Evolutionary conservation across 495 filamentous ascomycete species (phyloP), one percentile per base, ranked within the genome.

Genomic region (Xeromyces bisporus): DNA sequence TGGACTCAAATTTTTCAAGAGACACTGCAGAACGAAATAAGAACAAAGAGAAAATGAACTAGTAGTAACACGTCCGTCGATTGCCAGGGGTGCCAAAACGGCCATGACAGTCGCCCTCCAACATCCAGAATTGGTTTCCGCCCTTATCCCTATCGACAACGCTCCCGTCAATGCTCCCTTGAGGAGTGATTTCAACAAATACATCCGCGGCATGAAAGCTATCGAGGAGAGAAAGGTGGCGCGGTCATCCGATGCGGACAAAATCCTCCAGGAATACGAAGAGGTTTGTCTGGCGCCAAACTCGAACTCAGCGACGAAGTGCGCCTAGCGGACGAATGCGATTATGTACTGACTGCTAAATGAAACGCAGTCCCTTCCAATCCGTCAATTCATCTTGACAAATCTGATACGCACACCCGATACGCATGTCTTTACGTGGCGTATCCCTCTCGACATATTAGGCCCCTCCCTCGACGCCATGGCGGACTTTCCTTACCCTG

Each of bases 331-430:
- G n/a, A n/a, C n/a, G n/a, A n/a, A n/a, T n/a, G n/a, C n/a, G n/a
- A n/a, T n/a, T n/a, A n/a, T n/a, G n/a, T n/a, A 21, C 40, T 47
- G 26, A 51, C 25, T 15, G 15, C 8, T 6, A 20, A 15, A 16
- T 15, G 14, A 10, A n/a, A n/a, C 1, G n/a, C 31, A 77, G 67
- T 71, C 75, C 18, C 52, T 86, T 2, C 56, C 68, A 1, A 77
- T 94, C 37, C 79, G 89, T 2, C 84, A 93, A 49, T 97, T 96
- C 55, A 69, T 97, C 12, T 66, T 97, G 3, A 84, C 82, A n/a
- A 96, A 94, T 47, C 62, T 94, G 7, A 47, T 77, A 33, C 68
- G 76, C 23, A 49, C 64, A 9, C 33, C 41, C 16, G 46, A 62
- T 20, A 42, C 59, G 13, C 34, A 51, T 3, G 51, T 54, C 11